These are phyloP conservation scores for Onygenales sp. DNA, from an alignment of 2,329 filamentous ascomycete species.

Conservation along the genomic window DNA sequence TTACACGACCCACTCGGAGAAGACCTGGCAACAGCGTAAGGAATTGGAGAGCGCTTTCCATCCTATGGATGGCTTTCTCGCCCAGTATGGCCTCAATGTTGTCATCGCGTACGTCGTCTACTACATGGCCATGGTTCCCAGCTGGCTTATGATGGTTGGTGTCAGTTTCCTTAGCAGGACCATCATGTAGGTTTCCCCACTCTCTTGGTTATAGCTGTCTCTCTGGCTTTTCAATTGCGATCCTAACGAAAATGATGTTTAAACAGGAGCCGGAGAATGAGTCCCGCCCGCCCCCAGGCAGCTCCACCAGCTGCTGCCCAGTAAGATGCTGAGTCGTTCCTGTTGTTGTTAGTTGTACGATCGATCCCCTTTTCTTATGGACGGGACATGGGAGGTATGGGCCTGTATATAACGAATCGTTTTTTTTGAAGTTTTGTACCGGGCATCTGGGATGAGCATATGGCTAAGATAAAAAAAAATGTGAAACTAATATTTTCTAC, in stretches of 20 bases:
- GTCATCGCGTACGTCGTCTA: slow-evolving; percentile 49
- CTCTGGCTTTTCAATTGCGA: background rate
- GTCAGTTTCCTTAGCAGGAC: slow-evolving; percentile 52
- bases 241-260: slow-evolving; percentile 6
- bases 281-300: slow-evolving; percentile 6
- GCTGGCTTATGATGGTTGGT: slow-evolving; percentile 55
- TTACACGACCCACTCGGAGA: slow-evolving; percentile 47
- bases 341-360: too few relatives aligned
- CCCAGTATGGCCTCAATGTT: slow-evolving; percentile 43
- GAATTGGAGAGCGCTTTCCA: slow-evolving; percentile 52
- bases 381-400: background rate
- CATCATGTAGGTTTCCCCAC: slow-evolving; percentile 46
- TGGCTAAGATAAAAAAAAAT: background rate
- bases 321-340: slow-evolving; percentile 6
- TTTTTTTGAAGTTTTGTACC: background rate
- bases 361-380: background rate
- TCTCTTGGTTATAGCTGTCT: background rate
- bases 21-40: slow-evolving; percentile 42
- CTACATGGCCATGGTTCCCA: slow-evolving; percentile 48
- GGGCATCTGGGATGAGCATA: background rate
- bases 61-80: slow-evolving; percentile 50
- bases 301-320: slow-evolving; percentile 16
- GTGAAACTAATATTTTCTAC: background rate
- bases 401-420: background rate
- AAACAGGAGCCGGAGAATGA: slow-evolving; percentile 19